Evolutionary conservation across 495 filamentous ascomycete genomes (phyloP).

Genomic region (Penicillium diatomitis): DNA sequence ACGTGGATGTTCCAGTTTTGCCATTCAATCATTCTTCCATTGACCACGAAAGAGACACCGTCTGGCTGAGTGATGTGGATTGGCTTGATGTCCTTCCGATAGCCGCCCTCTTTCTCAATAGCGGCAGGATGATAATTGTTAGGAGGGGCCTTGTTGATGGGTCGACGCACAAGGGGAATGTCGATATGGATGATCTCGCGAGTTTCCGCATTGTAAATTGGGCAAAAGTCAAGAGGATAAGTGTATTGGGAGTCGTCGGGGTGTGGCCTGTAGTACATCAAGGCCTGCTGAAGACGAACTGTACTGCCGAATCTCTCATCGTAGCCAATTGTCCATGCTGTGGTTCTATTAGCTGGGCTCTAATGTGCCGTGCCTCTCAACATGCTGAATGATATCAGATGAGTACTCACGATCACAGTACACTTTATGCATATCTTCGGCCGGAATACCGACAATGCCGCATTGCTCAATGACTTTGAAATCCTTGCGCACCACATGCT

Average conservation of each 20-base stretch:
- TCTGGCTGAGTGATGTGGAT: conserved; percentile 93
- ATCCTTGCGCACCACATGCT: conserved; percentile 68
- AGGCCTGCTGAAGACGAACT: conserved; percentile 78
- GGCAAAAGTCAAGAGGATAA: conserved; percentile 89
- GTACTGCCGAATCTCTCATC: conserved; percentile 81
- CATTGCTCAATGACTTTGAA: conserved; percentile 92
- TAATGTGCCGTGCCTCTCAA: too few relatives aligned
- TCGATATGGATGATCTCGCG: conserved; percentile 84
- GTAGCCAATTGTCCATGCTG: conserved; percentile 93
- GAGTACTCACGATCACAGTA: conserved; percentile 70
- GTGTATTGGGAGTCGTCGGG: conserved; percentile 84
- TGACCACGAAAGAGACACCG: conserved; percentile 81
- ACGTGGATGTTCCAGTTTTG: conserved; percentile 94
- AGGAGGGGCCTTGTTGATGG: conserved; percentile 60
- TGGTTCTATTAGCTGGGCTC: too few relatives aligned
- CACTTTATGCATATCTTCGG: conserved; percentile 82
- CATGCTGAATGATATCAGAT: too few relatives aligned
- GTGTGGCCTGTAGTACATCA: conserved; percentile 92
- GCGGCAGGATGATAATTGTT: conserved; percentile 75
- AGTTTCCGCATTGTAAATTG: conserved; percentile 80
- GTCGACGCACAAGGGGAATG: conserved; percentile 69
- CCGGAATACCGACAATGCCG: conserved; percentile 73
- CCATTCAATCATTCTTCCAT: conserved; percentile 75
- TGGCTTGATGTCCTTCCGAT: conserved; percentile 75
- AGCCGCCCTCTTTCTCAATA: conserved; percentile 68